Evolutionary conservation across 495 filamentous ascomycete genomes (phyloP).

Genomic region (Viridothelium virens): DNA sequence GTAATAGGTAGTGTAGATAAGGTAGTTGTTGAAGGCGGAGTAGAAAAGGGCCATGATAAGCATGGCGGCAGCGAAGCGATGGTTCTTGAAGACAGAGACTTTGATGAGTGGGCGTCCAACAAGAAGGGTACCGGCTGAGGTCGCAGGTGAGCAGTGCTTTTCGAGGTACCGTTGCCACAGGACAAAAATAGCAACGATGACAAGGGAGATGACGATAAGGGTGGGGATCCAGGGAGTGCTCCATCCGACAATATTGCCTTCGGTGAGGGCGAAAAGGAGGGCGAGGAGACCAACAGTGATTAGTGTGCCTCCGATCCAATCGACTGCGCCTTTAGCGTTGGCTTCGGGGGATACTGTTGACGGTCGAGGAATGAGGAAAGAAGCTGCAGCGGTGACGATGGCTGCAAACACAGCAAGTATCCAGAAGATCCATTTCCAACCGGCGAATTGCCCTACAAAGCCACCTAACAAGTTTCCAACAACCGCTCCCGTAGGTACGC

Average conservation of each 20-base stretch:
- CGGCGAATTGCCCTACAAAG: conserved; percentile 46
- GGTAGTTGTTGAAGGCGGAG: conserved; percentile 50
- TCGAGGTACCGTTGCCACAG: conserved; percentile 59
- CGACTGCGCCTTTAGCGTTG: conserved; percentile 25
- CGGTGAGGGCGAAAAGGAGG: conserved; percentile 54
- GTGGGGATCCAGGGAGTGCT: conserved; percentile 55
- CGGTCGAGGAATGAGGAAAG: conserved; percentile 31
- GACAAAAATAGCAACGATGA: conserved; percentile 52
- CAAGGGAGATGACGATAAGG: conserved; percentile 53
- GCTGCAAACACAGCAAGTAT: conserved; percentile 30
- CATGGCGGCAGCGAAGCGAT: conserved; percentile 51
- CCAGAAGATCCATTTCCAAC: conserved; percentile 53
- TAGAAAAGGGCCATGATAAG: conserved; percentile 54
- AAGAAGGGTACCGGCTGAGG: neutral
- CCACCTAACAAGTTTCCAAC: conserved; percentile 50
- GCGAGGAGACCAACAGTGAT: conserved; percentile 40
- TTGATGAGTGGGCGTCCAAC: conserved; percentile 50
- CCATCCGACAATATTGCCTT: conserved; percentile 63
- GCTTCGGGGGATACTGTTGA: conserved; percentile 7
- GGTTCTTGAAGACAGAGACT: conserved; percentile 47
- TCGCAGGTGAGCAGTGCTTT: conserved; percentile 20
- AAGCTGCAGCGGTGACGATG: conserved; percentile 26
- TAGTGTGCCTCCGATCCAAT: conserved; percentile 35
- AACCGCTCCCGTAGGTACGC: conserved; percentile 42
- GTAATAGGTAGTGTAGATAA: conserved; percentile 56